Conservation (phyloP, 2,329 filamentous ascomycete genomes). For the Fusarium sp. region DNA sequence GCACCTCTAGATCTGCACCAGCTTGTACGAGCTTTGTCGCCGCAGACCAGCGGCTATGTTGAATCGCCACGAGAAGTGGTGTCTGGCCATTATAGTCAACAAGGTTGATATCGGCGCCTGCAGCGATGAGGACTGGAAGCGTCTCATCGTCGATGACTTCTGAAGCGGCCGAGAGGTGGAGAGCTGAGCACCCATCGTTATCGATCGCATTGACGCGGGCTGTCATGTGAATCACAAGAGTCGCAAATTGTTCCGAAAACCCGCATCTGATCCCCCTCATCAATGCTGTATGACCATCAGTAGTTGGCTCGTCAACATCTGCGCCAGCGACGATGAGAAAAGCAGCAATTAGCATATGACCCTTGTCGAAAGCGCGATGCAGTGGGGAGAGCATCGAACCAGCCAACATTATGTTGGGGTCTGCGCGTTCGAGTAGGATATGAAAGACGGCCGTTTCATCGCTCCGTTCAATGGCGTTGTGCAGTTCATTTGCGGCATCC, state of each 20-base stretch:
- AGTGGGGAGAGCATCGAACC: constrained; percentile 46
- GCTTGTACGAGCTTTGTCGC: constrained; percentile 44
- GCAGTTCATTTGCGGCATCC: constrained; percentile 40
- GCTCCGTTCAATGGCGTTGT: constrained; percentile 41
- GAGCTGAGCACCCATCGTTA: constrained; percentile 42
- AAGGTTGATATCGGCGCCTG: constrained; percentile 42
- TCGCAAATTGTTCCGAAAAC: constrained; percentile 47
- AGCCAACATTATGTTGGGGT: constrained; percentile 43
- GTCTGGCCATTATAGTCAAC: constrained; percentile 44
- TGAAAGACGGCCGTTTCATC: constrained; percentile 45
- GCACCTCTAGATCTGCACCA: constrained; percentile 44
- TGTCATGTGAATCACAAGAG: constrained; percentile 40
- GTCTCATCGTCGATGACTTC: constrained; percentile 46
- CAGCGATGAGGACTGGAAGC: constrained; percentile 38
- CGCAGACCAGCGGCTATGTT: constrained; percentile 40
- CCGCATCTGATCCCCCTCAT: constrained; percentile 46
- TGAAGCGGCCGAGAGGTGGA: constrained; percentile 45
- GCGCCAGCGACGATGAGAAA: constrained; percentile 46
- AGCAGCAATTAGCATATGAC: constrained; percentile 44
- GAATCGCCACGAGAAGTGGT: constrained; percentile 42
- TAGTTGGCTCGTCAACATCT: constrained; percentile 45
- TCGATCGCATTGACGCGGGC: constrained; percentile 42
- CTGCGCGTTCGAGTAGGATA: constrained; percentile 40
- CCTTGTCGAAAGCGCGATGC: constrained; percentile 45
- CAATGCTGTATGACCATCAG: constrained; percentile 43